Percentiles rank a stretch among this genome's conserved stretches.
Evolutionary conservation across 371 early-diverging fungal species (phyloP).

Genomic region (Smittium culicis): DNA sequence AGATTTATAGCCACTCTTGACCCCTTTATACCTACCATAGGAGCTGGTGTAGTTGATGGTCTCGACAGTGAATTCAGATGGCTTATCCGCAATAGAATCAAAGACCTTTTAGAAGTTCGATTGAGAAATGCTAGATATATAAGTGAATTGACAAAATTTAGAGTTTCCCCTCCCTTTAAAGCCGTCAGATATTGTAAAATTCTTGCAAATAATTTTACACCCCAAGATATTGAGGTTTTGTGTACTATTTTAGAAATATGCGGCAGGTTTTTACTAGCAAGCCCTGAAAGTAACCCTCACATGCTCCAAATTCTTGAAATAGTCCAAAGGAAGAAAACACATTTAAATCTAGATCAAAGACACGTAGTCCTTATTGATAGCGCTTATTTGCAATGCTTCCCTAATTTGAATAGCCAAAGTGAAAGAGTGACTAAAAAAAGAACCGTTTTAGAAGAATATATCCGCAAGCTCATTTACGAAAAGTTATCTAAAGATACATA

Average conservation of each 20-base stretch:
- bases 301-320: slow-evolving; percentile 48
- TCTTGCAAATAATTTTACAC: slow-evolving; percentile 66
- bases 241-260: slow-evolving; percentile 74
- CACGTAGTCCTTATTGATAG: slow-evolving; percentile 80
- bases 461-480: slow-evolving; percentile 68
- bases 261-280: slow-evolving; percentile 69
- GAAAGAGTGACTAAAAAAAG: slow-evolving; percentile 15
- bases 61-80: slow-evolving; percentile 62
- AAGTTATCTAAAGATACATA: slow-evolving; percentile 52
- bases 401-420: slow-evolving; percentile 16
- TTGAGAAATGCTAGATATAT: slow-evolving; percentile 65
- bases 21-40: slow-evolving; percentile 74
- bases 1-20: slow-evolving; percentile 76
- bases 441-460: slow-evolving; percentile 50
- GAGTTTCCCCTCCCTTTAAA: slow-evolving; percentile 60
- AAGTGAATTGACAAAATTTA: slow-evolving; percentile 84
- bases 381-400: slow-evolving; percentile 80
- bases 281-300: slow-evolving; percentile 43
- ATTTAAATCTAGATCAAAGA: slow-evolving; percentile 68
- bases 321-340: slow-evolving; percentile 71
- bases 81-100: slow-evolving; percentile 22
- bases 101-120: slow-evolving; percentile 22
- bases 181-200: slow-evolving; percentile 70
- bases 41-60: slow-evolving; percentile 50
- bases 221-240: slow-evolving; percentile 67